A percentile compares a stretch with the other conserved stretches of the same genome.
Evolutionary conservation across 179 eudicot genomes (phyloP).

Genomic region (Carnegiea gigantea): DNA sequence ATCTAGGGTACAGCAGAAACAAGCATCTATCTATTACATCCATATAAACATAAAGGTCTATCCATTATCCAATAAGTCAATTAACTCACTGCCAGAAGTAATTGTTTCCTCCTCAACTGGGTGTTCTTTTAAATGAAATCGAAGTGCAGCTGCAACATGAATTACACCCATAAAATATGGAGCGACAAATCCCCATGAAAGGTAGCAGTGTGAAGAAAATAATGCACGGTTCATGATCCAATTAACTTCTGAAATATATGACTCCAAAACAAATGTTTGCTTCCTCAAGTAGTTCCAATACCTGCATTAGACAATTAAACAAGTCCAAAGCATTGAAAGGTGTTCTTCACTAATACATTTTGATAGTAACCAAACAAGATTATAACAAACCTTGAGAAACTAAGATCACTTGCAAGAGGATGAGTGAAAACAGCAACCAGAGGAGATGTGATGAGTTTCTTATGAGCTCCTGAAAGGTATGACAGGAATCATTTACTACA

Average conservation of each 20-base stretch:
- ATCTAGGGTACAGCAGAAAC: too few species aligned
- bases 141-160: constrained; percentile 76
- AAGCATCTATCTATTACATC: background rate
- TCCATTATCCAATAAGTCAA: constrained; percentile 11
- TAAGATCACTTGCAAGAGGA: constrained; percentile 95
- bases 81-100: constrained; percentile 57
- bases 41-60: background rate
- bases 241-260: constrained; percentile 74
- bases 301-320: constrained; percentile 39
- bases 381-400: constrained; percentile 66
- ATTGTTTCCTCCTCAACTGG: constrained; percentile 43
- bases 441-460: constrained; percentile 83
- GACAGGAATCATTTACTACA: constrained; percentile 5
- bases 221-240: constrained; percentile 93
- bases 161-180: constrained; percentile 80
- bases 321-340: constrained; percentile 2
- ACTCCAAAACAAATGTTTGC: constrained; percentile 96
- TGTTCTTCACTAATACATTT: background rate
- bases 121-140: constrained; percentile 41
- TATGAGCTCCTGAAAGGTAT: constrained; percentile 65
- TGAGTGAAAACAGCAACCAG: constrained; percentile 98
- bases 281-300: constrained; percentile 98
- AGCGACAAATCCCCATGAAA: constrained; percentile 94
- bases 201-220: constrained; percentile 82
- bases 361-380: background rate